phyloP scores from a whole-genome alignment of 2,329 filamentous ascomycete species.

The Didymella pomorum region DNA sequence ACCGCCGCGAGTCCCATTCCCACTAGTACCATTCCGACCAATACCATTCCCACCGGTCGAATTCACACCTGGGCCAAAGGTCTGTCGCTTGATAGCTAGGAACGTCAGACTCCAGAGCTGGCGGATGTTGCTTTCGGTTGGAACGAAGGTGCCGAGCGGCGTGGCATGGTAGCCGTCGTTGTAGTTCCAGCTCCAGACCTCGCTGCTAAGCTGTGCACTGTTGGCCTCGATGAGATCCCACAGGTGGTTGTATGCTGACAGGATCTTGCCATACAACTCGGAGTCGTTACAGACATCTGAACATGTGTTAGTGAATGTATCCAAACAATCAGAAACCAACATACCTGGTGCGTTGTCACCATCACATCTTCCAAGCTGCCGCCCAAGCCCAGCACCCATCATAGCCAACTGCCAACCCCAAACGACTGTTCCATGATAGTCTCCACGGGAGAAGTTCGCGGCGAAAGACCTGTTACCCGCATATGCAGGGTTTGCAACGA shows the following conservation, averaged over 20 bases:
- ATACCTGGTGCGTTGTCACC: slow-evolving; percentile 11
- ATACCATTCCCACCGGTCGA: not conserved
- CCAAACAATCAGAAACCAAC: not conserved
- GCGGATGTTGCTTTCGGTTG: slow-evolving; percentile 62
- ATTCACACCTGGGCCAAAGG: slow-evolving; percentile 8
- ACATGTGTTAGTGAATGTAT: slow-evolving; percentile 28
- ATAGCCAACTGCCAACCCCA: slow-evolving; percentile 72
- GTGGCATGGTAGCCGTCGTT: slow-evolving; percentile 58
- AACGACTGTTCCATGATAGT: slow-evolving; percentile 70
- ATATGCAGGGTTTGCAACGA: slow-evolving; percentile 69
- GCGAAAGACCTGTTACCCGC: slow-evolving; percentile 55
- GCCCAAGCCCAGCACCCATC: slow-evolving; percentile 68
- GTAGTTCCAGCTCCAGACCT: slow-evolving; percentile 71
- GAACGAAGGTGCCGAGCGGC: slow-evolving; percentile 61
- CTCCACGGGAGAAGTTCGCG: slow-evolving; percentile 63
- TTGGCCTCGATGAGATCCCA: slow-evolving; percentile 70
- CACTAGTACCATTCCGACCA: not conserved
- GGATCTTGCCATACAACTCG: slow-evolving; percentile 55
- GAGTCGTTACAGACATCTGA: slow-evolving; percentile 61
- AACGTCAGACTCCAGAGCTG: slow-evolving; percentile 69
- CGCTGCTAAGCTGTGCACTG: slow-evolving; percentile 59
- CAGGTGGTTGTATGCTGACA: slow-evolving; percentile 64
- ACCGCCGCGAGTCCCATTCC: not conserved
- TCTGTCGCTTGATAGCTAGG: slow-evolving; percentile 60
- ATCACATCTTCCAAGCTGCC: slow-evolving; percentile 64